Evolutionary conservation across 2,329 filamentous ascomycete species (phyloP).

Genomic region (Claviceps maximensis): DNA sequence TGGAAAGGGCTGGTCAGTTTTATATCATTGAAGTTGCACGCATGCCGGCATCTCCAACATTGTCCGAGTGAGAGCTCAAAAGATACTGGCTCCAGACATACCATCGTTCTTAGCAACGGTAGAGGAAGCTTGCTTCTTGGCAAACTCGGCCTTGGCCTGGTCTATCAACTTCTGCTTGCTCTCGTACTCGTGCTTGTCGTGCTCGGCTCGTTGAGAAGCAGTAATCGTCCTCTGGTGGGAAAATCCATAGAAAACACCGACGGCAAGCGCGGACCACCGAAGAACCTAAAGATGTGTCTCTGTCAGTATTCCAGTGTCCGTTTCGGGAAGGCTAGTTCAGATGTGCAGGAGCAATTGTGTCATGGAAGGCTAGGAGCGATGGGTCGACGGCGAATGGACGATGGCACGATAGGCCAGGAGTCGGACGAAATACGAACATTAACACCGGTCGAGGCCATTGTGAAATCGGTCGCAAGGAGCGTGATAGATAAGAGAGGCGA

Average conservation of each 20-base stretch:
- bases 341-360: neutral
- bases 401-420: conserved; percentile 12
- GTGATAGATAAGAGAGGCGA: conserved; percentile 24
- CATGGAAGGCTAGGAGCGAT: conserved; percentile 10
- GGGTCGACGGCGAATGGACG: neutral
- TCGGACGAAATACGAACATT: conserved; percentile 38
- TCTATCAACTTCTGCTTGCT: conserved; percentile 86
- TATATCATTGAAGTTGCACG: neutral
- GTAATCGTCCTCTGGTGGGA: conserved; percentile 79
- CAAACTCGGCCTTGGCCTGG: conserved; percentile 83
- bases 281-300: conserved; percentile 55
- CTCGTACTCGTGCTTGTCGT: conserved; percentile 70
- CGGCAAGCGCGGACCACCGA: conserved; percentile 86
- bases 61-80: neutral
- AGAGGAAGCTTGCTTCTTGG: conserved; percentile 54
- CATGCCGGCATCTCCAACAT: neutral
- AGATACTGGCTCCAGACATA: conserved; percentile 10
- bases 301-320: conserved; percentile 17
- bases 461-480: conserved; percentile 28
- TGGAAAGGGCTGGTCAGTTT: conserved; percentile 8
- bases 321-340: neutral
- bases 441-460: conserved; percentile 57
- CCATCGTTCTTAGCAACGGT: conserved; percentile 20
- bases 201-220: conserved; percentile 53
- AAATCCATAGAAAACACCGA: conserved; percentile 91